Base-by-base conservation (phyloP, 2,329 filamentous ascomycete genomes). In the Parastagonospora nodorum region DNA sequence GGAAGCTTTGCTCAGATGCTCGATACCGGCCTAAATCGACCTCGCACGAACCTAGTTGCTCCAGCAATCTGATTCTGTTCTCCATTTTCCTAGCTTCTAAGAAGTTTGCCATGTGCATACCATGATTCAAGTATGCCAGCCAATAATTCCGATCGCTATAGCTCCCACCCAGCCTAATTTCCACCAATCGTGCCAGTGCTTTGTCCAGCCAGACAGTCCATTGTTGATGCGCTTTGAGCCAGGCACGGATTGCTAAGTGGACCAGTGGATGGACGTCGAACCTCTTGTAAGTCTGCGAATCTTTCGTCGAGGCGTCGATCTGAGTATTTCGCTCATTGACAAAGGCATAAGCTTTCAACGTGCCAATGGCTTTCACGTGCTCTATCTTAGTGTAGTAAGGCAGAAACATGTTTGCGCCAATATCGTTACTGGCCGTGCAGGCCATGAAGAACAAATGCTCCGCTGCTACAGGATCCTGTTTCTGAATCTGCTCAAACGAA, bases 211-310 rank as follows among this genome's bases (percentile, higher is more conserved):
- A 68, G 8, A 33, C 2, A n/a, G 8, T 8, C 38, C 63, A 57
- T 19, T 45, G 14, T 2, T 48, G 40, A 9, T 69, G 33, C 31
- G 56, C 45, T 48, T 43, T 53, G 2, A 76, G 43, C 73, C 72
- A 76, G 32, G 57, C 65, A 27, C 66, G 53, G 27, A 60, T 71
- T 8, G 71, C 67, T 10, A 74, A 45, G 42, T 72, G 67, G 8
- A 75, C 72, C 5, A 75, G 63, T n/a, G 61, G 54, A 57, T 75
- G 69, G n/a, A 74, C 49, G 32, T 71, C 63, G 38, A 51, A 71
- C 24, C 27, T 40, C 27, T 49, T 45, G 19, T 32, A 10, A 14
- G 16, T 24, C 8, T 32, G 42, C 27, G 6, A 38, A 27, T 31
- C 38, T 42, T 47, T 28, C 12, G 36, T 28, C 12, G n/a, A n/a